Base-by-base conservation (phyloP, 768 basidiomycete genomes). In the Kwoniella heveanensis region DNA sequence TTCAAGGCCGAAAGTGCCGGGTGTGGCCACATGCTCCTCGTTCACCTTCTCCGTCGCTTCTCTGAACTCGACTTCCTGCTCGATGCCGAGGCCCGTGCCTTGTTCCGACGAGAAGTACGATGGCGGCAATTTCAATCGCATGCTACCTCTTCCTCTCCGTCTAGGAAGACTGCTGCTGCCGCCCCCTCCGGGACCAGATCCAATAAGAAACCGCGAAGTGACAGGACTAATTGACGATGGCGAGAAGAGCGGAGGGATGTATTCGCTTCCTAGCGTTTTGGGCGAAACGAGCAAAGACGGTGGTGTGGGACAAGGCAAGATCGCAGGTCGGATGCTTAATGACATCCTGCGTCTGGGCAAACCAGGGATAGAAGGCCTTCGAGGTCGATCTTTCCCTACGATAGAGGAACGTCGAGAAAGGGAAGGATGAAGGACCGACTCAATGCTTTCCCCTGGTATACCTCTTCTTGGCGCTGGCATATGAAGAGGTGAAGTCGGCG, bases 1-100 rank as follows among this genome's bases (percentile, higher is more conserved):
- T 2, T 62, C 57, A 30, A 69, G 47, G n/a, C 68, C 71, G 36
- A 72, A 69, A 17, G 66, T 67, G 5, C 71, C 71, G 8, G 71
- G 71, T 29, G 70, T 71, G 32, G 66, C 66, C 21, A 71, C 64
- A 47, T 65, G 70, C 52, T 63, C 64, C 30, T 60, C 57, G 7
- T 25, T n/a, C 32, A 46, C 53, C 24, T 39, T 24, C 1, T 24
- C 32, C 54, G 17, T 22, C 13, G 13, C 54, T 2, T 22, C 21
- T 3, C 6, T 9, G 21, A 22, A 30, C 12, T 50, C 19, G 22
- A 22, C 19, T 36, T 37, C 49, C 55, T 48, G 51, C 5, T 32
- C 56, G n/a, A 39, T 26, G 49, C 55, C 58, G 15, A 57, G 10
- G 10, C 54, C 67, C 46, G 26, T n/a, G 8, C 39, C 39, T 3